Conservation (phyloP, 768 basidiomycete species). For the Naganishia kalamii region DNA sequence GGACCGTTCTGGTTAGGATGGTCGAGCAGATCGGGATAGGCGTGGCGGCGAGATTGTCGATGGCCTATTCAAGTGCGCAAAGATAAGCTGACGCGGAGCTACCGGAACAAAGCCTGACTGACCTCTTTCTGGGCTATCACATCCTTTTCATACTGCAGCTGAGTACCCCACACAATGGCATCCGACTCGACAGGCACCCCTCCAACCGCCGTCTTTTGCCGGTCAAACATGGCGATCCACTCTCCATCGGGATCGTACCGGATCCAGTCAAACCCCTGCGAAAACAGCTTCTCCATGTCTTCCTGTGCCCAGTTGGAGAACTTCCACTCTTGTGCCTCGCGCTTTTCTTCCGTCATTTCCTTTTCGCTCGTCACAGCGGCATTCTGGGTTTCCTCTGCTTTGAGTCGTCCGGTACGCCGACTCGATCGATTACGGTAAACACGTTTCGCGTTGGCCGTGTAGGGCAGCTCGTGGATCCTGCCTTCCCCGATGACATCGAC, state of each 20-base stretch:
- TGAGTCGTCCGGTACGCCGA: not conserved
- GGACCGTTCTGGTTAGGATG: conserved; percentile 81
- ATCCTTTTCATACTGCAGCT: conserved; percentile 88
- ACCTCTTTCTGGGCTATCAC: conserved; percentile 97
- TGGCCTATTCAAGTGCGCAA: conserved; percentile 59
- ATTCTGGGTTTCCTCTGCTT: conserved; percentile 2
- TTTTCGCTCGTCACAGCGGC: not conserved
- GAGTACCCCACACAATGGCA: conserved; percentile 96
- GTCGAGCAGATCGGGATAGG: conserved; percentile 50
- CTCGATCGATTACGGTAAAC: conserved; percentile 63
- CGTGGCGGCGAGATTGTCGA: conserved; percentile 63
- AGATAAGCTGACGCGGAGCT: not conserved
- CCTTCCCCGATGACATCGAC: conserved; percentile 81
- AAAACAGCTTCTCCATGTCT: conserved; percentile 85
- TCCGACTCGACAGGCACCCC: conserved; percentile 36
- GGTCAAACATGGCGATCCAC: conserved; percentile 89
- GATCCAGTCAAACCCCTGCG: conserved; percentile 98
- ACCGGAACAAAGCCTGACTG: no score
- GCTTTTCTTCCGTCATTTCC: conserved; percentile 48
- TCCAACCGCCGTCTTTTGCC: conserved; percentile 9
- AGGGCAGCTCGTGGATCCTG: conserved; percentile 74
- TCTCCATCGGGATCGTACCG: conserved; percentile 98
- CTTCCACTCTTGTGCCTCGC: conserved; percentile 59
- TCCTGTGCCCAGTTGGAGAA: conserved; percentile 98
- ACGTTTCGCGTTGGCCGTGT: conserved; percentile 80